Evolutionary conservation across 2,329 filamentous ascomycete species (phyloP), one percentile per base, ranked within the genome.

Genomic region (Teratosphaeriaceae sp.): DNA sequence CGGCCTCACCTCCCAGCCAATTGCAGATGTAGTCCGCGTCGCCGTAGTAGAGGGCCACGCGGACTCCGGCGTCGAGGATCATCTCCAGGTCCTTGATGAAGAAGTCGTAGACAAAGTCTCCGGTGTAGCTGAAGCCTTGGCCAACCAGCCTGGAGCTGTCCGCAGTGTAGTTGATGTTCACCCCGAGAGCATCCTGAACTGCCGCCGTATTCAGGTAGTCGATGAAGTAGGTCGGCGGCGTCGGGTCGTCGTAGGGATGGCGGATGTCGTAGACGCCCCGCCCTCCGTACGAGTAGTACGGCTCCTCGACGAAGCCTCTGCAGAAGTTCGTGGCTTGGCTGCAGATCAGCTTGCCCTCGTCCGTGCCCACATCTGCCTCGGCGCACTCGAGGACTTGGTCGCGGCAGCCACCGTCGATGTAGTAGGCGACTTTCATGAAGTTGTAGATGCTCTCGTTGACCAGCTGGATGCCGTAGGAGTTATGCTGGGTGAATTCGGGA

Each of bases 31-130:
- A 68, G 41, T 61, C 57, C 19, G 47, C 44, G n/a, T 55, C 53
- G 13, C 59, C 58, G 33, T 62, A 78, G 51, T 74, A 56, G 37
- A 68, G 45, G 18, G 58, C 60, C 2, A 68, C 62, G 11, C 63
- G 56, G 6, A 69, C 61, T 35, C 62, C 65, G 24, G 58, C 54
- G 34, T 62, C 50, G 3, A 70, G 58, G 70, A 47, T 72, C 63
- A 56, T 50, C 44, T 67, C 62, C 9, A 68, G 45, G 44, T 70
- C 65, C 19, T 57, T 50, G 16, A 62, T 67, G 54, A 80, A 75
- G 50, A 77, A 76, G 13, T 76, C 75, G 54, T 80, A 82, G 40
- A 80, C 75, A 49, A 78, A 79, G 59, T 85, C 82, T 29, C 74
- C 46, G 15, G 38, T 43, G 8, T 5, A 8, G 9, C 13, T 13